Evolutionary conservation across 495 filamentous ascomycete genomes (phyloP).

Genomic region (Choiromyces venosus): DNA sequence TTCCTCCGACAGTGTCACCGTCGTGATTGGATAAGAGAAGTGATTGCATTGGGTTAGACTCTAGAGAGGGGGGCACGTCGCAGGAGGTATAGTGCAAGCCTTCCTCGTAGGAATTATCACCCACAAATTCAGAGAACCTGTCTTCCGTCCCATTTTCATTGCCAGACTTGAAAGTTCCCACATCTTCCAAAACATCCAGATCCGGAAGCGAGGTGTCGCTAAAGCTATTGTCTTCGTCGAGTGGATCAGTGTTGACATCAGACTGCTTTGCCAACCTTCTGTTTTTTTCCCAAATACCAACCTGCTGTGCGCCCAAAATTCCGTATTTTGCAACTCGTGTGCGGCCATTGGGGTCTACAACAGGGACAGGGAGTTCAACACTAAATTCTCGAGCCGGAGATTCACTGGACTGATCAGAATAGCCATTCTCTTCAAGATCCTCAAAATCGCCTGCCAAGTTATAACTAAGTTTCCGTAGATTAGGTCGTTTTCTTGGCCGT

Average conservation of each 20-base stretch:
- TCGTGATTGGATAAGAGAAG: neutral
- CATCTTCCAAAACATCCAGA: neutral
- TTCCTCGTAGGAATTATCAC: neutral
- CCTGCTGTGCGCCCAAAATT: slow-evolving; percentile 35
- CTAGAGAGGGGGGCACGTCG: neutral
- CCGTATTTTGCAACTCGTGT: slow-evolving; percentile 32
- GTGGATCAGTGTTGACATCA: neutral
- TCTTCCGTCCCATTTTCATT: neutral
- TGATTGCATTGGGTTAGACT: neutral
- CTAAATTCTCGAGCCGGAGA: slow-evolving; percentile 25
- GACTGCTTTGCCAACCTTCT: slow-evolving; percentile 8
- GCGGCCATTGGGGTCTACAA: slow-evolving; percentile 28
- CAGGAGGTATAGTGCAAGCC: neutral
- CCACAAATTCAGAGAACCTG: neutral
- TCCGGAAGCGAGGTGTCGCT: neutral
- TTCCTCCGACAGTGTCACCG: neutral
- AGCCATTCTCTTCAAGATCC: neutral
- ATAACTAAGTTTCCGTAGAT: neutral
- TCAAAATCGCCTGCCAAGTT: neutral
- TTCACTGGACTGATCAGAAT: neutral
- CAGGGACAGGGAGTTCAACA: slow-evolving; percentile 20
- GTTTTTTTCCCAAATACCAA: slow-evolving; percentile 25
- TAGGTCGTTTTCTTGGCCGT: neutral
- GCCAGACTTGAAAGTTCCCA: neutral
- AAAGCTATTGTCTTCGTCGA: neutral